phyloP scores from a whole-genome alignment of 2,329 filamentous ascomycete genomes.

The Pyricularia grisea region DNA sequence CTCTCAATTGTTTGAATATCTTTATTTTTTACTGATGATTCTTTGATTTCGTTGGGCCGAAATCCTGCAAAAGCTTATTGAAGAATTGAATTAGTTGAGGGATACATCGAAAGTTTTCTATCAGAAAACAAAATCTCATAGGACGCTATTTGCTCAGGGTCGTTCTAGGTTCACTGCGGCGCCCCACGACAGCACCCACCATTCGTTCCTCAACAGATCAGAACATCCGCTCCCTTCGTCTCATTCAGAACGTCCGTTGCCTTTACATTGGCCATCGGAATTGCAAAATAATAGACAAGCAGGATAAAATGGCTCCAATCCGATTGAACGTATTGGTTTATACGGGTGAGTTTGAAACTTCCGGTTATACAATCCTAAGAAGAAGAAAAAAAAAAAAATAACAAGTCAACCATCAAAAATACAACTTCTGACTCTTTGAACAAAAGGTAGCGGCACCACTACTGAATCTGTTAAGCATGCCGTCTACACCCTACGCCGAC shows the following conservation, averaged over 20 bases:
- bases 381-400: neutral
- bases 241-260: neutral
- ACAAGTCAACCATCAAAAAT: neutral
- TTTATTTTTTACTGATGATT: neutral
- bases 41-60: neutral
- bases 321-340: slow-evolving; percentile 91
- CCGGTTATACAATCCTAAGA: neutral
- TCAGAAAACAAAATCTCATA: neutral
- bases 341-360: slow-evolving; percentile 48
- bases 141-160: neutral
- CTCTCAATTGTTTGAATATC: neutral
- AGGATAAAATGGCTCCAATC: slow-evolving; percentile 46
- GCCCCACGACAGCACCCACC: neutral
- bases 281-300: neutral
- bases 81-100: neutral
- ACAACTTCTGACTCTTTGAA: neutral
- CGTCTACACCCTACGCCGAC: slow-evolving; percentile 73
- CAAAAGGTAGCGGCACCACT: slow-evolving; percentile 70
- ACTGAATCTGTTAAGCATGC: slow-evolving; percentile 84
- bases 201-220: neutral
- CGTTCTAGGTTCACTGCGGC: neutral
- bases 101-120: neutral
- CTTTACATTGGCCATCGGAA: neutral
- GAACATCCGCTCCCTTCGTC: neutral
- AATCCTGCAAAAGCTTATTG: neutral